These are phyloP conservation scores for Populus davidiana DNA, from an alignment of 345 rosid genomes.

Conservation along the genomic window DNA sequence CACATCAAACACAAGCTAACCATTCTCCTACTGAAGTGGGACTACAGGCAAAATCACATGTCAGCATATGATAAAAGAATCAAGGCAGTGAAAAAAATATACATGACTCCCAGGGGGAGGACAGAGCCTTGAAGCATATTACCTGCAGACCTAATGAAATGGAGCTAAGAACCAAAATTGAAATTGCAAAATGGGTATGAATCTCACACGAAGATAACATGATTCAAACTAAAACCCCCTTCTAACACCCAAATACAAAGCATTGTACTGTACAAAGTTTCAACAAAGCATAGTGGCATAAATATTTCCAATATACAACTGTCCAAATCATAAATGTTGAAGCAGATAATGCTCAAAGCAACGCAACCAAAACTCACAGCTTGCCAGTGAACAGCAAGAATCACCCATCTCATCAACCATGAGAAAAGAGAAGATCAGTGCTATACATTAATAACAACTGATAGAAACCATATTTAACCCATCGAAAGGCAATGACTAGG, in stretches of 20 bases:
- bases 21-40: not conserved
- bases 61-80: not conserved
- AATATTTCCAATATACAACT: not conserved
- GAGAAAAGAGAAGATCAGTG: not conserved
- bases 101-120: not conserved
- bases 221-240: not conserved
- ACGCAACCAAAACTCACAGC: not conserved
- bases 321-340: not conserved
- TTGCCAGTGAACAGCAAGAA: not conserved
- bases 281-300: not conserved
- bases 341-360: not conserved
- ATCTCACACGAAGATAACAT: not conserved
- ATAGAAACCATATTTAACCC: not conserved
- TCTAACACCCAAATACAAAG: not conserved
- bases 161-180: not conserved
- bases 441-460: too few relatives aligned
- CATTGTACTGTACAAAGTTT: not conserved
- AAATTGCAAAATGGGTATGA: not conserved
- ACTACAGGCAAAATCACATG: not conserved
- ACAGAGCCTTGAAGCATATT: not conserved
- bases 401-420: not conserved
- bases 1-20: not conserved
- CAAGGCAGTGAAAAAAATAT: not conserved
- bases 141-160: not conserved
- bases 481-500: not conserved